These are phyloP conservation scores for Boletus rubroflammeus DNA, from an alignment of 768 basidiomycete genomes.

Conservation along the genomic window DNA sequence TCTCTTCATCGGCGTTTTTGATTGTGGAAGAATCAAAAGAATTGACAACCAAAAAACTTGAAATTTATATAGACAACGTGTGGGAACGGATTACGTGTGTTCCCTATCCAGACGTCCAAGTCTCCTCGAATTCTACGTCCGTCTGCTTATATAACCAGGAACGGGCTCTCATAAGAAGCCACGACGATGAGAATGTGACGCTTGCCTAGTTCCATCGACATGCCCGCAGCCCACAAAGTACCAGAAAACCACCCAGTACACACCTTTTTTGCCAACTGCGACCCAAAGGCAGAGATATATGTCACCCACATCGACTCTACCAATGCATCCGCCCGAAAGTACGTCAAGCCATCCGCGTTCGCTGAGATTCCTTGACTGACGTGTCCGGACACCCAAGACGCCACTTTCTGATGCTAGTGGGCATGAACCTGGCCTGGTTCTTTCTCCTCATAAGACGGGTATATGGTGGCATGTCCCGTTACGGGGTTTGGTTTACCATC, in stretches of 20 bases:
- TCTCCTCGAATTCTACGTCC: too few relatives aligned
- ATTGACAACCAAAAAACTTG: neutral
- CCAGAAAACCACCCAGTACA: conserved; percentile 26
- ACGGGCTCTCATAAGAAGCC: neutral
- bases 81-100: conserved; percentile 22
- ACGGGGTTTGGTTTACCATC: conserved; percentile 27
- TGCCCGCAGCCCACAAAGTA: conserved; percentile 25
- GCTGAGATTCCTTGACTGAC: conserved; percentile 2
- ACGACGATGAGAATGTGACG: neutral
- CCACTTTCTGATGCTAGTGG: conserved; percentile 27
- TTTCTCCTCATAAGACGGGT: conserved; percentile 23
- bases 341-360: conserved; percentile 1
- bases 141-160: conserved; percentile 19
- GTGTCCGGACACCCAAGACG: conserved; percentile 12
- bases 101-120: neutral
- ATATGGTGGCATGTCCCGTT: conserved; percentile 23
- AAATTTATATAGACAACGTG: conserved; percentile 2
- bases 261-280: conserved; percentile 17
- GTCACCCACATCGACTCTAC: conserved; percentile 29
- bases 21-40: conserved; percentile 44
- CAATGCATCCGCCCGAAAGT: conserved; percentile 22
- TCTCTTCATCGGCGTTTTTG: conserved; percentile 52
- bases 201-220: conserved; percentile 10
- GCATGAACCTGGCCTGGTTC: conserved; percentile 26
- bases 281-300: conserved; percentile 25